Percentiles rank a stretch among this genome's conserved stretches.
Conservation (phyloP, 345 rosid genomes). For the Sisymbrium irio region DNA sequence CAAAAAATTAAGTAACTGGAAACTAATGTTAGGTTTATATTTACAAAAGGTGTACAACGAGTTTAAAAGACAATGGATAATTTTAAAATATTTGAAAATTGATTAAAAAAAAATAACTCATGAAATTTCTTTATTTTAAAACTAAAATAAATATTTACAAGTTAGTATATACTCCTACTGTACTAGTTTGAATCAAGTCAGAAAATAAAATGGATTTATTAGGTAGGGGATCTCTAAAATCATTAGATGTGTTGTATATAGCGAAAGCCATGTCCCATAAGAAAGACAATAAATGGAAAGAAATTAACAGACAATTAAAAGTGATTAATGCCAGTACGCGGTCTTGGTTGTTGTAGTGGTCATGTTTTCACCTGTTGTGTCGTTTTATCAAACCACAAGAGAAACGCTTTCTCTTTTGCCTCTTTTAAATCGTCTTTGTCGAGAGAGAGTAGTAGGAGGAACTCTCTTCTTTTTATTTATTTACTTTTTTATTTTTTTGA, state of each 20-base stretch:
- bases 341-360: slow-evolving; percentile 2
- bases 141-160: neutral
- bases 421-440: slow-evolving; percentile 1
- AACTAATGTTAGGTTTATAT: neutral
- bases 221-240: neutral
- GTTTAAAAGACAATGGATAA: neutral
- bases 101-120: no score
- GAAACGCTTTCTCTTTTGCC: slow-evolving; percentile 4
- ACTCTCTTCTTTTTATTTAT: neutral
- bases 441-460: no score
- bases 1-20: neutral
- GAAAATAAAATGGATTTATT: neutral
- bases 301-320: slow-evolving; percentile 20
- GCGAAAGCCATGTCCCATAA: neutral
- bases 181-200: neutral
- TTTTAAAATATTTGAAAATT: no score
- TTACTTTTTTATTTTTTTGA: neutral
- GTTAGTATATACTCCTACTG: neutral
- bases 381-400: slow-evolving; percentile 11
- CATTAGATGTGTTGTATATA: neutral
- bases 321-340: slow-evolving; percentile 17
- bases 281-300: slow-evolving; percentile 8
- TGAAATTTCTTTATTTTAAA: neutral
- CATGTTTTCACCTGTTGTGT: neutral
- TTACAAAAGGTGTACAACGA: neutral